These are phyloP conservation scores for Hyphopichia burtonii DNA, from an alignment of 1,139 yeast genomes.

Conservation along the genomic window DNA sequence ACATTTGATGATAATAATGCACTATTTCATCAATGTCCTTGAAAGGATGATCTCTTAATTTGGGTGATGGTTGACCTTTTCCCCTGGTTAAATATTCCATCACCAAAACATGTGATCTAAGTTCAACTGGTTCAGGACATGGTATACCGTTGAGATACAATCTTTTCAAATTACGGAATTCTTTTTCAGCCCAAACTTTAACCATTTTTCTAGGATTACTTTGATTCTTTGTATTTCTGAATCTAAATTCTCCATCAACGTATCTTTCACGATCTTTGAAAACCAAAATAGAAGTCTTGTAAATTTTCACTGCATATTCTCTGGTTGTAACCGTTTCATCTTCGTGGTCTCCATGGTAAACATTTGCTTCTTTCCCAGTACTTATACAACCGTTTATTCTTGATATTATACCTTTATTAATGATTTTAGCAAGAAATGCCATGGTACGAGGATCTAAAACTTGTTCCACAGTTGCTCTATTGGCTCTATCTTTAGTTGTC, in stretches of 20 bases:
- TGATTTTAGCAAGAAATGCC: slow-evolving; percentile 74
- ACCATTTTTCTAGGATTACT: slow-evolving; percentile 98
- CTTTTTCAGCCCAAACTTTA: slow-evolving; percentile 98
- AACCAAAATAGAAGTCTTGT: slow-evolving; percentile 91
- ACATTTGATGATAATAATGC: slow-evolving; percentile 70
- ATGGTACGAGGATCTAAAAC: slow-evolving; percentile 94
- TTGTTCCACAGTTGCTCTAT: slow-evolving; percentile 95
- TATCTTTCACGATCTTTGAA: slow-evolving; percentile 95
- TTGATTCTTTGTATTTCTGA: slow-evolving; percentile 77
- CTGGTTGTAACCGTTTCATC: slow-evolving; percentile 34
- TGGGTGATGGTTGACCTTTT: slow-evolving; percentile 83
- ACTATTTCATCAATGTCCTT: slow-evolving; percentile 63
- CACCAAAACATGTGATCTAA: slow-evolving; percentile 86
- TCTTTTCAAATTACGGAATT: slow-evolving; percentile 86
- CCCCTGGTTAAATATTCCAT: slow-evolving; percentile 90
- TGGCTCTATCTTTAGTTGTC: slow-evolving; percentile 75
- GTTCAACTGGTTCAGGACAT: slow-evolving; percentile 87
- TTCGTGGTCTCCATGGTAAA: slow-evolving; percentile 87
- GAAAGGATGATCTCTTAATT: slow-evolving; percentile 77
- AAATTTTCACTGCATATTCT: slow-evolving; percentile 87
- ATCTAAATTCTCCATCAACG: slow-evolving; percentile 94
- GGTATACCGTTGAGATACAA: slow-evolving; percentile 78
- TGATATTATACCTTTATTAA: slow-evolving; percentile 78
- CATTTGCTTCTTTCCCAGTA: slow-evolving; percentile 98
- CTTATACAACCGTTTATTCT: slow-evolving; percentile 91